Evolutionary conservation across 2,329 filamentous ascomycete genomes (phyloP), one percentile per base, ranked within the genome.

Genomic region (Trichoderma breve): DNA sequence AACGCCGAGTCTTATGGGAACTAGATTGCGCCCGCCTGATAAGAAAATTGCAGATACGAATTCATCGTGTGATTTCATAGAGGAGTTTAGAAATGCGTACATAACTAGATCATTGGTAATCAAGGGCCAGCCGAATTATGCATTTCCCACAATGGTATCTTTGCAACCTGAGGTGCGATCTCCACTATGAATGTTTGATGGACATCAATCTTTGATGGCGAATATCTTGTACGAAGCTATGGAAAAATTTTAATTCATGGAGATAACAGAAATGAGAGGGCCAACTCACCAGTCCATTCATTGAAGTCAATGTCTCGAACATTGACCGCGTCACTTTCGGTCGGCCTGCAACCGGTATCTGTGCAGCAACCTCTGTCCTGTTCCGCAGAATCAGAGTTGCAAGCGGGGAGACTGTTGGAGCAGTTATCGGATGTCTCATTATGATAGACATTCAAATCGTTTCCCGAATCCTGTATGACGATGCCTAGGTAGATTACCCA

Each of bases 71-170:
- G 36, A 39, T 18, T 18, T 7, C 15, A 18, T 8, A 43, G 15
- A 18, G 3, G 3, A n/a, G n/a, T 43, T 43, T 43, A 43, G 4
- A 43, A 4, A n/a, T n/a, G 39, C 18, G 39, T n/a, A 43, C 14
- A 9, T 43, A 43, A n/a, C 15, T n/a, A 43, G 7, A n/a, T 18
- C 36, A 43, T 43, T 18, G 36, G 36, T 8, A 43, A 18, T 92
- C 4, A 91, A 92, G 78, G 91, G 90, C 76, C 88, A 0, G 84
- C 92, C 32, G n/a, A 21, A 15, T 15, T 14, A 9, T 12, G 15
- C 28, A 67, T 32, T 30, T 34, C 53, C 30, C 12, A 15, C 4
- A 30, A 60, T 15, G 55, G 28, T 28, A 4, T 2, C 4, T n/a
- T 36, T 34, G 8, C 2, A n/a, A 4, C n/a, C 21, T 6, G 21